Evolutionary conservation across 2,329 filamentous ascomycete genomes (phyloP).

Genomic region (Fusarium sp.): DNA sequence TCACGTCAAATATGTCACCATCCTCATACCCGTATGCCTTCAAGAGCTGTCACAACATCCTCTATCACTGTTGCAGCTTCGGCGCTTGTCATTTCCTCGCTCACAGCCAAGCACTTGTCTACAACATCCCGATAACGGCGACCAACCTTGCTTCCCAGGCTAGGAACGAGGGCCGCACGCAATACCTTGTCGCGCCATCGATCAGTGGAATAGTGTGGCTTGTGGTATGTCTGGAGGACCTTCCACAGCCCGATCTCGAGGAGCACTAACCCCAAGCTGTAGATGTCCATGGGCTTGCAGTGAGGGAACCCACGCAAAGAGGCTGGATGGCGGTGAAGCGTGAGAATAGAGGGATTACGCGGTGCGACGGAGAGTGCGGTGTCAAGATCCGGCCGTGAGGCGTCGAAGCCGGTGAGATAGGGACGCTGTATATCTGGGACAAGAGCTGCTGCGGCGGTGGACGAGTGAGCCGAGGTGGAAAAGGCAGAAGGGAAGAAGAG

Average conservation of each 20-base stretch:
- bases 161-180: slow-evolving; percentile 54
- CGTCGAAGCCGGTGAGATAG: slow-evolving; percentile 65
- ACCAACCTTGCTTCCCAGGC: slow-evolving; percentile 56
- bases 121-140: slow-evolving; percentile 55
- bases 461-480: slow-evolving; percentile 49
- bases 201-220: slow-evolving; percentile 55
- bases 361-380: slow-evolving; percentile 61
- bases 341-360: slow-evolving; percentile 55
- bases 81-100: slow-evolving; percentile 51
- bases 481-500: slow-evolving; percentile 62
- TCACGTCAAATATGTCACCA: neutral
- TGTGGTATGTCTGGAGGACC: slow-evolving; percentile 54
- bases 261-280: slow-evolving; percentile 62
- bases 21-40: slow-evolving; percentile 50
- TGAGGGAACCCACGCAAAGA: slow-evolving; percentile 56
- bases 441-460: slow-evolving; percentile 51
- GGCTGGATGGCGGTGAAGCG: slow-evolving; percentile 60
- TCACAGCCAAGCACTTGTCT: slow-evolving; percentile 54
- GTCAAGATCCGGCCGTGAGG: slow-evolving; percentile 62
- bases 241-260: slow-evolving; percentile 64
- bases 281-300: slow-evolving; percentile 63
- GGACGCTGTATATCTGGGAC: slow-evolving; percentile 56
- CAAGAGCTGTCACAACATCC: slow-evolving; percentile 54
- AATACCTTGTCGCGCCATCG: slow-evolving; percentile 57
- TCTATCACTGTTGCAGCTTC: slow-evolving; percentile 57